phyloP scores from a whole-genome alignment of 2,329 filamentous ascomycete species.

The Penicillium sp. region DNA sequence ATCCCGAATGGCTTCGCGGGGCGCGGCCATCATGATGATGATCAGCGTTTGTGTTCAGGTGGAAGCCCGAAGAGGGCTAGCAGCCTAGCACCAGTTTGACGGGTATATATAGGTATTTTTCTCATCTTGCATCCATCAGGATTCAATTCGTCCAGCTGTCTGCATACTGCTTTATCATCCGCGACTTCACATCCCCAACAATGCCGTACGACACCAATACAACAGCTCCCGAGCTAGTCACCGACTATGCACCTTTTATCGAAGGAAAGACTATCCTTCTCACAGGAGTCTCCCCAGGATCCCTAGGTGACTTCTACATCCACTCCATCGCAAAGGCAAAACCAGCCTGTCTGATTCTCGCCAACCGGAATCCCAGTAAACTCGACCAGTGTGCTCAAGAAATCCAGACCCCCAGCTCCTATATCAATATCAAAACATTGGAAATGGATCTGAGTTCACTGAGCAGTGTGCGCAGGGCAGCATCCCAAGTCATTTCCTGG shows the following conservation, averaged over 20 bases:
- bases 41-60: background rate
- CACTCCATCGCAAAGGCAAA: conserved; percentile 37
- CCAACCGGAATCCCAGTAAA: conserved; percentile 41
- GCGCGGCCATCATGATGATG: background rate
- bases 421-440: conserved; percentile 28
- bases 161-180: background rate
- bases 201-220: conserved; percentile 19
- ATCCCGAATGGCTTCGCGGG: background rate
- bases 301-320: conserved; percentile 41
- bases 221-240: conserved; percentile 25
- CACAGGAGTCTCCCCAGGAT: conserved; percentile 43
- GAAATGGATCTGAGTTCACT: conserved; percentile 40
- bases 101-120: background rate
- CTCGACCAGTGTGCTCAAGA: conserved; percentile 31
- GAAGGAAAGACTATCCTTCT: conserved; percentile 41
- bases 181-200: background rate
- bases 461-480: conserved; percentile 35
- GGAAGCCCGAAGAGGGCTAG: background rate
- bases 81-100: too few species aligned
- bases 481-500: conserved; percentile 31
- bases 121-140: background rate
- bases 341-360: conserved; percentile 42
- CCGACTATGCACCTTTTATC: conserved; percentile 23
- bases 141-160: background rate
- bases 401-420: conserved; percentile 23